Evolutionary conservation across 148 eudicot species (phyloP).

Genomic region (Chenopodium berlandieri): DNA sequence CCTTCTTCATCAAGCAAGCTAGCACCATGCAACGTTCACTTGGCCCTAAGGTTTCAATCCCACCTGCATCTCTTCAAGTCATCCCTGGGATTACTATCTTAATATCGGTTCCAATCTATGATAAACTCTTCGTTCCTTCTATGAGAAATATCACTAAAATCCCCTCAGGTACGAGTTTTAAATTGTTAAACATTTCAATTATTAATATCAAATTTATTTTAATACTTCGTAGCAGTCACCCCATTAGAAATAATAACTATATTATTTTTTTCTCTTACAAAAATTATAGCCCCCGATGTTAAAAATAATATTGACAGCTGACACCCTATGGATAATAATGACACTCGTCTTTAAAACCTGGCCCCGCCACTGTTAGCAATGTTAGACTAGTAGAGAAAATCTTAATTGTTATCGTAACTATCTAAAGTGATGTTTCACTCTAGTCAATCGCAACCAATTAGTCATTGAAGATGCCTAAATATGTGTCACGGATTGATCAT

Average conservation of each 20-base stretch:
- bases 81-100: conserved; percentile 50
- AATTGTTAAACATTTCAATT: neutral
- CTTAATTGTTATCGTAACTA: neutral
- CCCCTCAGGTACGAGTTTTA: conserved; percentile 23
- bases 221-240: no score
- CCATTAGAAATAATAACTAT: no score
- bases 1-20: conserved; percentile 75
- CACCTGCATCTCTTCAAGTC: conserved; percentile 60
- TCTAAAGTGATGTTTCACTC: neutral
- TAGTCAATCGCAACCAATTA: no score
- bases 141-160: conserved; percentile 35
- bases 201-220: no score
- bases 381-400: no score
- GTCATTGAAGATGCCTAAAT: neutral
- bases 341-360: no score
- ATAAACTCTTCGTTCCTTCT: conserved; percentile 42
- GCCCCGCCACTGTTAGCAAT: no score
- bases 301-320: no score
- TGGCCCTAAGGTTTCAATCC: conserved; percentile 39
- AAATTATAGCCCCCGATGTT: no score
- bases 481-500: no score
- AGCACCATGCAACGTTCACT: conserved; percentile 50
- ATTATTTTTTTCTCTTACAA: no score
- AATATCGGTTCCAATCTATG: conserved; percentile 45
- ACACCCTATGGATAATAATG: no score